These are phyloP conservation scores for Colletotrichum liaoningense DNA, from an alignment of 2,329 filamentous ascomycete genomes.

Conservation along the genomic window DNA sequence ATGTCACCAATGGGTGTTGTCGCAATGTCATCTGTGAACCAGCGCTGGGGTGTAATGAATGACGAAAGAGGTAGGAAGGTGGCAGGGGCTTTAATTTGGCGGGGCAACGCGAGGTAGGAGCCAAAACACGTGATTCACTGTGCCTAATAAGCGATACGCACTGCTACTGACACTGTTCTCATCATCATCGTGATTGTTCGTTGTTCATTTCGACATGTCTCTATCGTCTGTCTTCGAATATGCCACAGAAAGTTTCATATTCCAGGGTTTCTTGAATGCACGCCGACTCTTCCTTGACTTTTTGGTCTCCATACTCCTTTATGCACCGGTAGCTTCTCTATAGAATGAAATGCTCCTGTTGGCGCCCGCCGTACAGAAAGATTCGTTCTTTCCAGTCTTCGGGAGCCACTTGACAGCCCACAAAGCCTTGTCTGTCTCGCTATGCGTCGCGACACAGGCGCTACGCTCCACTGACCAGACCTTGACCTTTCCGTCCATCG, in stretches of 20 bases:
- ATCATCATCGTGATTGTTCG: not conserved
- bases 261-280: constrained; percentile 9
- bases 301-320: not conserved
- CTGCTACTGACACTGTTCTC: not conserved
- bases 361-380: constrained; percentile 83
- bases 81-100: constrained; percentile 50
- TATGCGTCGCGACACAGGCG: constrained; percentile 91
- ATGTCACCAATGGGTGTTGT: constrained; percentile 13
- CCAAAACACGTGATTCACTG: constrained; percentile 58
- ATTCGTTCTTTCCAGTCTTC: constrained; percentile 74
- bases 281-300: not conserved
- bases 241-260: not conserved
- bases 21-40: constrained; percentile 3
- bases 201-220: constrained; percentile 8
- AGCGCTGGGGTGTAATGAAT: constrained; percentile 15
- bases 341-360: constrained; percentile 85
- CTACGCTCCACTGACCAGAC: constrained; percentile 92
- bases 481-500: constrained; percentile 94
- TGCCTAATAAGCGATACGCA: not conserved
- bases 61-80: constrained; percentile 34
- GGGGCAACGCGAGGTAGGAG: constrained; percentile 65
- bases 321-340: constrained; percentile 78
- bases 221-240: not conserved
- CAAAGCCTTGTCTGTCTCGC: constrained; percentile 85
- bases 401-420: constrained; percentile 90